Evolutionary conservation across 306 rosid genomes (phyloP).

Genomic region (Gynostemma pentaphyllum): DNA sequence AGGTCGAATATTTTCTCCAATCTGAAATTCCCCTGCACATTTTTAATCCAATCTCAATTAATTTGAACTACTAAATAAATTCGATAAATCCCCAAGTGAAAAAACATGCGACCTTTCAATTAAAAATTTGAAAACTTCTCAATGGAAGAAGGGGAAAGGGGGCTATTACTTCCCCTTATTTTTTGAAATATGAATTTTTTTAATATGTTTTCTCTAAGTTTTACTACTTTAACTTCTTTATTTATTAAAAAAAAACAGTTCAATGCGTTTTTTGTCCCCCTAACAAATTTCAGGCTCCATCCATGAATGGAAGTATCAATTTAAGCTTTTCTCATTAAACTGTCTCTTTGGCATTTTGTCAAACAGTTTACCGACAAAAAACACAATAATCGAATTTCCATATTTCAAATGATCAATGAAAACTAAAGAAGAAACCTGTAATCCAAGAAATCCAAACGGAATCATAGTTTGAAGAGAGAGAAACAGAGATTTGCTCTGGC

Average conservation of each 20-base stretch:
- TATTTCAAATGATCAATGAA: neutral
- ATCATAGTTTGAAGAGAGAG: slow-evolving; percentile 48
- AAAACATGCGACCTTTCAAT: neutral
- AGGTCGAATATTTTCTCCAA: slow-evolving; percentile 51
- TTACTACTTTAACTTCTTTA: too few species aligned
- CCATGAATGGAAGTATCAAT: neutral
- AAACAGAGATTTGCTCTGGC: slow-evolving; percentile 77
- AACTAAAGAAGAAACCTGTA: slow-evolving; percentile 33
- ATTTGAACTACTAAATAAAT: neutral
- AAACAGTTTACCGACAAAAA: neutral
- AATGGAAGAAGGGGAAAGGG: neutral
- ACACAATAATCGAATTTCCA: neutral
- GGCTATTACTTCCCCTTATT: too few species aligned
- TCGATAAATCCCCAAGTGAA: too few species aligned
- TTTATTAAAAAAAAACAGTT: too few species aligned
- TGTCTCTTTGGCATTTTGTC: neutral
- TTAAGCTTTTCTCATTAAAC: neutral
- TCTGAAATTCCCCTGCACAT: slow-evolving; percentile 69
- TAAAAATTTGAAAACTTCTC: neutral
- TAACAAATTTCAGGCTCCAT: too few species aligned
- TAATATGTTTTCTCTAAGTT: too few species aligned
- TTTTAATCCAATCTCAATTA: slow-evolving; percentile 11
- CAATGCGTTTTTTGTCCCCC: too few species aligned
- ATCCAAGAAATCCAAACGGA: slow-evolving; percentile 92
- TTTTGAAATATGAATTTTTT: too few species aligned